Evolutionary conservation across 805 yeast species (phyloP).

Genomic region (Candida awuae): DNA sequence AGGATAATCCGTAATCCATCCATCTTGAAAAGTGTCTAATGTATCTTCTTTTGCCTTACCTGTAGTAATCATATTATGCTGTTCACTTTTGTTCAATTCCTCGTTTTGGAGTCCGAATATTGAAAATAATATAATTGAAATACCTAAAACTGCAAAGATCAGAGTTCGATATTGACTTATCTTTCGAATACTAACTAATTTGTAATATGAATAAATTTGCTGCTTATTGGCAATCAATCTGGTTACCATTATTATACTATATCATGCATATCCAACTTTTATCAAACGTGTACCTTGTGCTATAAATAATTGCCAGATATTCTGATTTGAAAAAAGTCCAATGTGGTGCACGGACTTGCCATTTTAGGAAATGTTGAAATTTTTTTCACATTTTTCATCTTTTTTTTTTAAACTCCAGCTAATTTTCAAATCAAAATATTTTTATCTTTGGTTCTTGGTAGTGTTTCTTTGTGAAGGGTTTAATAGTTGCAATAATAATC

Average conservation of each 20-base stretch:
- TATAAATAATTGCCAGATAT: no score
- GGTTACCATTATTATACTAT: no score
- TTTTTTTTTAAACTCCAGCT: no score
- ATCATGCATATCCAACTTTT: no score
- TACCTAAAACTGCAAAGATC: neutral
- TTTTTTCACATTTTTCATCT: neutral
- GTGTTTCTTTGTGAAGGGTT: neutral
- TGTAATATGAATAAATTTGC: no score
- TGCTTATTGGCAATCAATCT: no score
- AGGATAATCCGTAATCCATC: neutral
- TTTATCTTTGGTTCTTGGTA: neutral
- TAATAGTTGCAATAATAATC: neutral
- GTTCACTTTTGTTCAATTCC: neutral
- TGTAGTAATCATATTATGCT: neutral
- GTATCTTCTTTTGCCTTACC: neutral
- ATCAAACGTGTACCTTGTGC: no score
- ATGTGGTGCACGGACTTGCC: slow-evolving; percentile 6
- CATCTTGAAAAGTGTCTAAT: neutral
- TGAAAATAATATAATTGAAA: slow-evolving; percentile 3
- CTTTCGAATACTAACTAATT: no score
- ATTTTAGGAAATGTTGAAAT: neutral
- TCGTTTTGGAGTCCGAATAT: slow-evolving; percentile 7
- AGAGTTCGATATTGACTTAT: slow-evolving; percentile 1
- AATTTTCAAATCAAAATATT: neutral
- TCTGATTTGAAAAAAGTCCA: no score